Evolutionary conservation across 169 alveolate genomes (phyloP), one percentile per base, ranked within the genome.

Genomic region (Cyclospora cayetanensis): DNA sequence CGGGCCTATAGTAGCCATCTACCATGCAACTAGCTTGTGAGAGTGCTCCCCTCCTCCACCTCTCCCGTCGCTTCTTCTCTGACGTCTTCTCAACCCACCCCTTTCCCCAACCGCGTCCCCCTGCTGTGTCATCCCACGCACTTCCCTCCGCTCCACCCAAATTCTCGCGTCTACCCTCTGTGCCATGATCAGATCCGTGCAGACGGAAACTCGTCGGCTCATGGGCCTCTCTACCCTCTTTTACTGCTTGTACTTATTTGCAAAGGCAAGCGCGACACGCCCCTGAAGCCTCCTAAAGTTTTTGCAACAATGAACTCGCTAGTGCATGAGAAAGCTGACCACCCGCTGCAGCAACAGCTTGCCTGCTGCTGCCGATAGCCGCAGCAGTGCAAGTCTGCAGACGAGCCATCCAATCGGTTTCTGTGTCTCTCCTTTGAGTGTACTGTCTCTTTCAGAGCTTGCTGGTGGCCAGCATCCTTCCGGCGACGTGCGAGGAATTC

Each of bases 1-100:
- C 68, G 92, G 92, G 20, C 92, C 92, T 27, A 60, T 25, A 43
- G 63, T 39, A 37, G 92, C 87, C 4, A 72, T 88, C 25, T 88
- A 88, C 79, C 70, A 70, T 42, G 92, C 74, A 5, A 88, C 92
- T 25, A 50, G 72, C 34, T 65, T 70, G 92, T 88, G 43, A 29
- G 88, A 9, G 3, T 39, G 22, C 60, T 42, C 46, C 25, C 63
- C 34, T n/a, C 41, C 25, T n/a, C n/a, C 25, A 18, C 20, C 25
- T 29, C 29, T 4, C 50, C n/a, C 4, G 65, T 0, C 41, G 1
- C 60, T 35, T 0, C 41, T 5, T 7, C 41, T 0, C n/a, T 5
- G 12, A 0, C n/a, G 2, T 12, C 4, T 25, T 39, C 11, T n/a
- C 37, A 7, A 9, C 25, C 42, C 0, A 22, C 60, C 39, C 63